These are phyloP conservation scores for Ilex asprella DNA, from an alignment of 257 asterid species.

Conservation along the genomic window DNA sequence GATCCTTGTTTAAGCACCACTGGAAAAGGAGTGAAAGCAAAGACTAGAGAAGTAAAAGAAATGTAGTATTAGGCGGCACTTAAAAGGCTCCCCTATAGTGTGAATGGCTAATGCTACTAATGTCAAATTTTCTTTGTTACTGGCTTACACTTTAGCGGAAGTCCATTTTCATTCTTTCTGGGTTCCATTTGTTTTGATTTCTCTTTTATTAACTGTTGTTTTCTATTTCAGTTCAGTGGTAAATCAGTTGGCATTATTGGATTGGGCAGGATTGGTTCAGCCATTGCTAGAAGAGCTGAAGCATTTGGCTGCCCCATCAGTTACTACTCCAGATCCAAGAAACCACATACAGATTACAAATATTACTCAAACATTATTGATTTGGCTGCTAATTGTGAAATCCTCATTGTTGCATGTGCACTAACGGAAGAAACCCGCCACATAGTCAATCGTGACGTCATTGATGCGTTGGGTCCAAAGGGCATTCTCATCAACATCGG, in stretches of 20 bases:
- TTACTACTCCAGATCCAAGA: slow-evolving; percentile 50
- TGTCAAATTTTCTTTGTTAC: no score
- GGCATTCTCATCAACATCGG: slow-evolving; percentile 59
- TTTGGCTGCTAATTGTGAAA: slow-evolving; percentile 48
- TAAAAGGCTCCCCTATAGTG: no score
- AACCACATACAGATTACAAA: slow-evolving; percentile 35
- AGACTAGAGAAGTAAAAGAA: no score
- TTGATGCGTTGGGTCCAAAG: slow-evolving; percentile 45
- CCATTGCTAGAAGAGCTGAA: slow-evolving; percentile 66
- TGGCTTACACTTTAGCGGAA: no score
- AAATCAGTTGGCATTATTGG: slow-evolving; percentile 72
- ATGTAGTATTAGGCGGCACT: no score
- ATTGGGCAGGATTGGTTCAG: slow-evolving; percentile 72
- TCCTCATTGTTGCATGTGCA: slow-evolving; percentile 56
- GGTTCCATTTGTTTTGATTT: no score
- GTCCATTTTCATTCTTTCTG: no score
- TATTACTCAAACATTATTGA: slow-evolving; percentile 35
- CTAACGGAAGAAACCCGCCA: slow-evolving; percentile 47
- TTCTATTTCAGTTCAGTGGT: slow-evolving; percentile 46
- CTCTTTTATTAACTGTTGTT: no score
- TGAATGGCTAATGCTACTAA: no score
- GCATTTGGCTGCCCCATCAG: slow-evolving; percentile 61
- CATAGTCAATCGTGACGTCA: slow-evolving; percentile 51
- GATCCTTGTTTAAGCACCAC: no score
- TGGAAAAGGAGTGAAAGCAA: no score